Conservation (phyloP, 78 protist species). For the Goniomonas avonlea region DNA sequence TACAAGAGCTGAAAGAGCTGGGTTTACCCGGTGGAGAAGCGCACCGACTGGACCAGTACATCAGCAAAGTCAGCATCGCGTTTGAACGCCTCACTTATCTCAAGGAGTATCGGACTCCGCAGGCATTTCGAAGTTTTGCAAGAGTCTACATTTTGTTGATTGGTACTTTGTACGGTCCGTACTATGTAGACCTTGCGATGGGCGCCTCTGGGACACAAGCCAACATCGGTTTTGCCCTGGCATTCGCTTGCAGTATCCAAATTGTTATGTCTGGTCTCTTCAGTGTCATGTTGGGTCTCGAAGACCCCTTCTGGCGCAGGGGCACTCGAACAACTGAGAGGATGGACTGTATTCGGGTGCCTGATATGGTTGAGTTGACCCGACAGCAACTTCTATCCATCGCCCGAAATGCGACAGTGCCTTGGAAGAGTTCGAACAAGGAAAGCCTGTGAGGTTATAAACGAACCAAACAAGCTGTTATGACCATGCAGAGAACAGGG, state of each 20-base stretch:
- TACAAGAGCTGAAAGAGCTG: too few species aligned
- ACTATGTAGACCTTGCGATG: background rate
- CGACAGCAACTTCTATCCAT: too few species aligned
- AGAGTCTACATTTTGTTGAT: background rate
- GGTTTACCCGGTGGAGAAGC: background rate
- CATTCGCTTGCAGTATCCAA: background rate
- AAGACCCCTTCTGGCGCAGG: background rate
- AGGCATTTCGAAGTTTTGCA: background rate
- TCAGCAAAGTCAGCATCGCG: background rate
- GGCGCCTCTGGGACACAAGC: background rate
- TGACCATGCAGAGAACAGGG: too few species aligned
- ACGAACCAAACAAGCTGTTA: too few species aligned
- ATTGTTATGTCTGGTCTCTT: background rate
- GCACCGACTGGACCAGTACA: background rate
- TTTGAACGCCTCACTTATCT: background rate
- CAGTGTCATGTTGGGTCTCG: background rate
- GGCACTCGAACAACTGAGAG: too few species aligned
- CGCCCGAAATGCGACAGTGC: too few species aligned
- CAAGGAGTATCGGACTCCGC: background rate
- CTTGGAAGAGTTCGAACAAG: too few species aligned
- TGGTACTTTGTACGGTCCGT: background rate
- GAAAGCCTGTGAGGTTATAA: too few species aligned
- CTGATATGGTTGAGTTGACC: too few species aligned
- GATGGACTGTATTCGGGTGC: too few species aligned
- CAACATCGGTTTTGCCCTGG: background rate